A percentile compares a stretch with the other conserved stretches of the same genome.
Conservation (phyloP, 257 asterid species). For the Voacanga thouarsii region DNA sequence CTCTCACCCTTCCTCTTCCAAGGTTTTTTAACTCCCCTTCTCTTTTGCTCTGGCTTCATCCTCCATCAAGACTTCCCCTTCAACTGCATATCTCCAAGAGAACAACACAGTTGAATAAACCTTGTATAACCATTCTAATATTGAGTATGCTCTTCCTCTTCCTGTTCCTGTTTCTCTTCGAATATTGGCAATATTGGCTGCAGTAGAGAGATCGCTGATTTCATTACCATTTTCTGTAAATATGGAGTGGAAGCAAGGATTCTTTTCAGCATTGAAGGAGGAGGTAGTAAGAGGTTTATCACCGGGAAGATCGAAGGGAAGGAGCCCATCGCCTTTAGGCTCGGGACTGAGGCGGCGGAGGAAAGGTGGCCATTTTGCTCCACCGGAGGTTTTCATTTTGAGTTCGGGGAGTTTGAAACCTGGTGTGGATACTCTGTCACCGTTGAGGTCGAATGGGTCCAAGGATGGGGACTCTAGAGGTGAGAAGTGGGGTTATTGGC, state of each 20-base stretch:
- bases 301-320: conserved; percentile 52
- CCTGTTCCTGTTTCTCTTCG: no score
- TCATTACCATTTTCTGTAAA: neutral
- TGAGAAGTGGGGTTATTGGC: conserved; percentile 69
- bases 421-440: conserved; percentile 56
- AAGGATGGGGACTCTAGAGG: conserved; percentile 42
- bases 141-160: no score
- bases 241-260: conserved; percentile 69
- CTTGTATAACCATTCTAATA: no score
- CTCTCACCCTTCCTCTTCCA: no score
- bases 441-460: conserved; percentile 48
- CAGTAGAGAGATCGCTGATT: neutral
- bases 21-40: no score
- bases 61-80: no score
- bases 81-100: no score
- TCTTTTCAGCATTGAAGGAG: conserved; percentile 62
- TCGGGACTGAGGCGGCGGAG: conserved; percentile 57
- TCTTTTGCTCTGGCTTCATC: no score
- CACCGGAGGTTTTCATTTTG: conserved; percentile 46
- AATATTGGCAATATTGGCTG: neutral
- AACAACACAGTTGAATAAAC: no score
- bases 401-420: conserved; percentile 67
- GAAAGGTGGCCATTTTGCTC: conserved; percentile 37
- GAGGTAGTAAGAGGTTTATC: conserved; percentile 70
- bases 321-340: conserved; percentile 62